phyloP scores from a whole-genome alignment of 169 alveolate genomes.

The Besnoitia besnoiti region DNA sequence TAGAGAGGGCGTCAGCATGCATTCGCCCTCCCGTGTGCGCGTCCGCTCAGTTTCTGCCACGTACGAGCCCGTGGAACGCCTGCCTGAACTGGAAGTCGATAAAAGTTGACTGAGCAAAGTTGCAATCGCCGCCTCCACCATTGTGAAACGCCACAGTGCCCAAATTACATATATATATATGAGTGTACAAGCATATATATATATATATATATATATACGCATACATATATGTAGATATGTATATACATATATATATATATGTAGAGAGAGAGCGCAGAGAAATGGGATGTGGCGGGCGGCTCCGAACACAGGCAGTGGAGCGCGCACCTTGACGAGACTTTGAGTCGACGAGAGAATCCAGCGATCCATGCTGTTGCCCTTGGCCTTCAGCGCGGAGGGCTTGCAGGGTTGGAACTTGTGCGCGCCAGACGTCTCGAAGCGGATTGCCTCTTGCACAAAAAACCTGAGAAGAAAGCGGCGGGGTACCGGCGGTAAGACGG shows the following conservation, averaged over 20 bases:
- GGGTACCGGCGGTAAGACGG: no score
- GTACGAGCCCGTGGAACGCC: no score
- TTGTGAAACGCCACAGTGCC: neutral
- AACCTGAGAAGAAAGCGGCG: no score
- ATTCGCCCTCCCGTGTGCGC: no score
- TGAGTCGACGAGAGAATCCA: constrained; percentile 95
- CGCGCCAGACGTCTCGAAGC: constrained; percentile 88
- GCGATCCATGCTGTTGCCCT: constrained; percentile 91
- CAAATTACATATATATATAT: neutral
- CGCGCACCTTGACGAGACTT: constrained; percentile 71
- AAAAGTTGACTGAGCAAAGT: no score
- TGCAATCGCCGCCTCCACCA: neutral
- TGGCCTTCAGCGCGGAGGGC: constrained; percentile 54
- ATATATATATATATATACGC: no score
- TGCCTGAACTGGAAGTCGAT: no score
- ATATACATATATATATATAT: no score
- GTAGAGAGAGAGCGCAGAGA: neutral
- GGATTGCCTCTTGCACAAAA: constrained; percentile 93
- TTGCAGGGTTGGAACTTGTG: constrained; percentile 80
- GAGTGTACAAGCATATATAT: no score
- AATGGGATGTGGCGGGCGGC: neutral
- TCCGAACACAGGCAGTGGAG: neutral
- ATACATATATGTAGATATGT: no score
- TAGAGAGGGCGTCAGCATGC: no score
- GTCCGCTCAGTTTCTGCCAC: no score